Percentiles rank a stretch among this genome's conserved stretches.
Conservation (phyloP, 176 grass and related monocot genomes). For the Carex littledalei region DNA sequence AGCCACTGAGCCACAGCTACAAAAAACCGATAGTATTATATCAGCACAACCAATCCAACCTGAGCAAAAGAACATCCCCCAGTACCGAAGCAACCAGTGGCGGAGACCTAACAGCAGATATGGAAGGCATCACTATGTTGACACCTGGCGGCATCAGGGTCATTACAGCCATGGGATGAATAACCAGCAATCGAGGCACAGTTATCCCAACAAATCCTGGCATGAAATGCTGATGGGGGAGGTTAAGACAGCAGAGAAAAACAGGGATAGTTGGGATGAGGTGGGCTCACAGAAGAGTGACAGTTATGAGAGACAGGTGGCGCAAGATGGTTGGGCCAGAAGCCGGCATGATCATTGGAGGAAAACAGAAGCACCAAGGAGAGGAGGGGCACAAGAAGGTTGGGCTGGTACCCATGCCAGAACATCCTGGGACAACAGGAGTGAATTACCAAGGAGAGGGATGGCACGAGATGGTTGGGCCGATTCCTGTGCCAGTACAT, state of each 20-base stretch:
- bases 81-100: background rate
- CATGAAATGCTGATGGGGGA: background rate
- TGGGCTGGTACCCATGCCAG: background rate
- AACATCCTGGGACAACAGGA: background rate
- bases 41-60: background rate
- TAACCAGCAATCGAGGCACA: background rate
- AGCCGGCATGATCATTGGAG: background rate
- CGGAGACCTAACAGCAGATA: background rate
- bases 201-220: background rate
- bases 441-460: background rate
- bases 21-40: background rate
- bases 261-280: background rate
- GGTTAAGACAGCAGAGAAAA: background rate
- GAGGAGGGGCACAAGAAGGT: background rate
- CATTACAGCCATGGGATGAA: background rate
- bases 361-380: constrained; percentile 1
- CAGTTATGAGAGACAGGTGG: background rate
- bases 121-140: background rate
- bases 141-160: background rate
- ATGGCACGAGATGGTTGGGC: background rate
- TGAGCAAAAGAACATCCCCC: background rate
- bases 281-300: background rate
- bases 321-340: background rate
- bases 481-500: background rate
- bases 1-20: background rate